Base-by-base conservation (phyloP, 2,329 filamentous ascomycete genomes). In the Daldinia sp. region DNA sequence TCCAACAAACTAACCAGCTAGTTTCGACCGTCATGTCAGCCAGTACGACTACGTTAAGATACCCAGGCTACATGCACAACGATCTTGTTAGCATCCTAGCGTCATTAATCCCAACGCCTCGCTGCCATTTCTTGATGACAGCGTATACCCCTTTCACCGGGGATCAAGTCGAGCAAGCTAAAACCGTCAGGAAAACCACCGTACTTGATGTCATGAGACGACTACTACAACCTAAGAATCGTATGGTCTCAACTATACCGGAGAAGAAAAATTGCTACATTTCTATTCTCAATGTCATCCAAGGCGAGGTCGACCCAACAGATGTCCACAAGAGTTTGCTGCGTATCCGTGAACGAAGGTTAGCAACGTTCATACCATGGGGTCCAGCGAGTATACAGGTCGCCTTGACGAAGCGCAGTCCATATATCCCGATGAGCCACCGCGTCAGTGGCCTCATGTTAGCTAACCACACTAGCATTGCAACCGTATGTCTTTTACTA, bases 21-120 rank as follows among this genome's bases (percentile, higher is more conserved):
- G 95, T 96, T 3, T 96, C 94, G 6, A 99, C 97, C 1, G 97
- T 99, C 79, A 99, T 99, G 96, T 98, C 94, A 39, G 96, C 96
- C 42, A 97, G 93, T 78, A 99, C 96, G 3, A 98, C 95, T 9
- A 98, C 97, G 2, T 89, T 99, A 57, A 89, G 96, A 78, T 99
- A 99, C 79, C 96, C 96, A 1, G 96, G 96, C 42, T 99, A 99
- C 82, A 99, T 99, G 96, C 96, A 99, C 85, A 99, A 99, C 81
- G 96, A 99, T 78, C 90, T 99, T 15, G 94, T 97, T 77, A 96
- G 95, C 81, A 98, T 99, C 75, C 88, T 99, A 65, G 96, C 97
- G 26, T 97, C 94, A 20, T 87, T 99, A 46, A 98, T 99, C 69
- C 96, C 96, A 1, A 99, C 95, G 0, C 97, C 96, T 9, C 91